Base-by-base conservation (phyloP, 305 asterid species). In the Stenogyne calaminthoides region DNA sequence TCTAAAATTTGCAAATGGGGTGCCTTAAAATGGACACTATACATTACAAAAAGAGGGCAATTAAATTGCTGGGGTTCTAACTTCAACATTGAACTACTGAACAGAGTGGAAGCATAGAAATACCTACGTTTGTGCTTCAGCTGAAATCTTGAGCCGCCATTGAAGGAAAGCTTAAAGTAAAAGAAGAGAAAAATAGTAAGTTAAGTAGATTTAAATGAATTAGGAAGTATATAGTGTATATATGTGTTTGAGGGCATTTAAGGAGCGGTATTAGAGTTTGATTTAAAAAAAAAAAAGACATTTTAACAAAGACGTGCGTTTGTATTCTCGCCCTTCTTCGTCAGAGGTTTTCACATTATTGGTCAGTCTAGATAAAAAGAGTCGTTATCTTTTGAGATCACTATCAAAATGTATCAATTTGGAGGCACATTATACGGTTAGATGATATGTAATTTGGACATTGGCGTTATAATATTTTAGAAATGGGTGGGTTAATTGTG, bases 141-240 rank as follows among this genome's bases (percentile, higher is more conserved):
- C 69, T 40, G 77, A 74, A 69, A 52, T 36, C 39, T 34, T 64
- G 12, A 55, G 55, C 67, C 77, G 66, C 70, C 83, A 70, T 73
- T 67, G 39, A 42, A 54, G 73, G 59, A 34, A 34, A 74, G 80
- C 74, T 76, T 68, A 36, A 75, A 79, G 34, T 32, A 67, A 57
- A 29, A 14, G 60, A 66, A n/a, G 49, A 44, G 60, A 7, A 55
- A n/a, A 59, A 40, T 18, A 49, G 18, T 10, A 8, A 61, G 47
- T 15, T 18, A 56, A 62, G 61, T 8, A 46, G 52, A 60, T 20
- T n/a, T 37, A 62, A 69, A 34, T 62, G 66, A 16, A 19, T 36
- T 20, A 11, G 55, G 44, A 20, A 7, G 20, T 18, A 39, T 63
- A 70, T 18, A 47, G 9, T 20, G 64, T 63, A 20, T 29, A 32